These are phyloP conservation scores for Asterochloris erici DNA, from an alignment of 139 green algal genomes.

Conservation along the genomic window DNA sequence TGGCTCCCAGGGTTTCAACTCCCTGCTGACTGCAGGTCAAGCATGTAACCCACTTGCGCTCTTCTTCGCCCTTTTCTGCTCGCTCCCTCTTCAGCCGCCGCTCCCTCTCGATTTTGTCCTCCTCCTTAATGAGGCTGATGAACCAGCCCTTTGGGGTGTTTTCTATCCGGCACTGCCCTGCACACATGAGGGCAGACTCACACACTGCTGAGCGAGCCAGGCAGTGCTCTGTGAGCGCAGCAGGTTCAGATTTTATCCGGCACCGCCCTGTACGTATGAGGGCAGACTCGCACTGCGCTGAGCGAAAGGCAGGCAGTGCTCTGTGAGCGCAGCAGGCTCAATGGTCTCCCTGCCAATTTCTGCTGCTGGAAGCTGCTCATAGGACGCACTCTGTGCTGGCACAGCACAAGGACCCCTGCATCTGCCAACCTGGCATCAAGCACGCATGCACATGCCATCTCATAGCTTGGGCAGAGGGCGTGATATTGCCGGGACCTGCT, in stretches of 20 bases:
- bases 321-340: no score
- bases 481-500: no score
- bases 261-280: background rate
- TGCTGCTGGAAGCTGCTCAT: no score
- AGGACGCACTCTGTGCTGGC: no score
- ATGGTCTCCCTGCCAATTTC: no score
- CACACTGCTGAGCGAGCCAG: background rate
- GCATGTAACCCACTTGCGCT: conserved; percentile 34
- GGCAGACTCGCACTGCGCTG: background rate
- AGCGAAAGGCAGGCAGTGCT: background rate
- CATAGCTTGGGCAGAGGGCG: no score
- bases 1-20: no score
- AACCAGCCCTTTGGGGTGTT: conserved; percentile 95
- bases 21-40: background rate
- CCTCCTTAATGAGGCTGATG: conserved; percentile 57
- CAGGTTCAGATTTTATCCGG: conserved; percentile 89
- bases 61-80: conserved; percentile 42
- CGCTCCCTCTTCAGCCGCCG: conserved; percentile 46
- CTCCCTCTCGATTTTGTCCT: conserved; percentile 49
- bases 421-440: no score
- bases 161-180: conserved; percentile 68
- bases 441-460: no score
- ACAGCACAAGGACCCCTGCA: no score
- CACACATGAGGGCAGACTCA: background rate
- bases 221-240: no score